These are phyloP conservation scores for Bryopsis sp. DNA, from an alignment of 139 green algal species.

Conservation along the genomic window DNA sequence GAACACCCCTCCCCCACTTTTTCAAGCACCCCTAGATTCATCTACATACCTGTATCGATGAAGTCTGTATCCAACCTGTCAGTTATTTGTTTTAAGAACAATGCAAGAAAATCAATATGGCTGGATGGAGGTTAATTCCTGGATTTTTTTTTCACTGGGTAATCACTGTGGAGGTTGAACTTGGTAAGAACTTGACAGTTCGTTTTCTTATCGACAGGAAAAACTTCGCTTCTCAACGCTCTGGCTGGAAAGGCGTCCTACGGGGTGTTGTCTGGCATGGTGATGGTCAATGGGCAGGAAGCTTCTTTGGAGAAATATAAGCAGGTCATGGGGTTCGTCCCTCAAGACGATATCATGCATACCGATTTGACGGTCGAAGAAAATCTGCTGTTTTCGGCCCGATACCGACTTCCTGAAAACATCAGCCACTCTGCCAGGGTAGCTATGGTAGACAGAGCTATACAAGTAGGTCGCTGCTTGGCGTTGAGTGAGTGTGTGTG, in stretches of 20 bases:
- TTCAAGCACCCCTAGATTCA: no score
- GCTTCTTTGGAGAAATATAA: slow-evolving; percentile 6
- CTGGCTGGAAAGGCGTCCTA: slow-evolving; percentile 4
- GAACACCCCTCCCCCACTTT: no score
- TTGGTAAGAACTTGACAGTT: no score
- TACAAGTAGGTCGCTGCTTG: no score
- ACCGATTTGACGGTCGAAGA: slow-evolving; percentile 47
- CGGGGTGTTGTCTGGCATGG: not conserved
- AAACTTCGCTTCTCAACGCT: slow-evolving; percentile 1
- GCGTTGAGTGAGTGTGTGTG: no score
- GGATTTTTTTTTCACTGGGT: no score
- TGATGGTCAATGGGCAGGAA: not conserved
- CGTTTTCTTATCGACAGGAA: not conserved
- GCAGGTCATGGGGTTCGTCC: slow-evolving; percentile 61
- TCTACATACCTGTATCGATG: no score
- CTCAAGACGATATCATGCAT: slow-evolving; percentile 70
- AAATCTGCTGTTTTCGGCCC: slow-evolving; percentile 36
- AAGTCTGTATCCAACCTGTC: no score
- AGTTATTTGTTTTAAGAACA: no score
- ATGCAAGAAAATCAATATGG: no score
- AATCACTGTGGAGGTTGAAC: no score
- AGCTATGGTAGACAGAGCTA: slow-evolving; percentile 1
- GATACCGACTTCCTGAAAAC: slow-evolving; percentile 26
- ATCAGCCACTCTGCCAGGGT: not conserved
- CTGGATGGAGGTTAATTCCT: no score